Base-by-base conservation (phyloP, 805 yeast species). In the Wickerhamiella sergipiensis region DNA sequence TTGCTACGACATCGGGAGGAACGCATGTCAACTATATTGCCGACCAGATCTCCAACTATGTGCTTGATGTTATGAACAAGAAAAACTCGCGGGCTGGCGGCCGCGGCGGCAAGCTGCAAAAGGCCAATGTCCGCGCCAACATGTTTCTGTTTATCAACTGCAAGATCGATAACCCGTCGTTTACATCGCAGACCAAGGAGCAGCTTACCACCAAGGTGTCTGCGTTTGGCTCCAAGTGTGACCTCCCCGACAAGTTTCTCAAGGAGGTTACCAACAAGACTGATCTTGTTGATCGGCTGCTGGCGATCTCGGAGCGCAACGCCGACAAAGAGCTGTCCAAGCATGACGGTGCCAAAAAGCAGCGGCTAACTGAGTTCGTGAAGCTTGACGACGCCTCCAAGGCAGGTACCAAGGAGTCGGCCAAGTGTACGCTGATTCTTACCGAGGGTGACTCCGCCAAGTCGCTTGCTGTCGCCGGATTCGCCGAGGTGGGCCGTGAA, bases 381-480 rank as follows among this genome's bases (percentile, higher is more conserved):
- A 90, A 90, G 65, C 75, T 92, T 50, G 95, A 85, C 58, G 98
- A 92, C 70, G 98, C 98, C 0, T 88, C 89, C 65, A 85, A 77
- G 63, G 98, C 98, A 0, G 98, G 98, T 54, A 90, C 97, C 0
- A 79, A 74, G 55, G 96, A 89, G 19, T 95, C 97, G 24, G 75
- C 82, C 60, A 85, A 86, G 66, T 89, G 97, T 72, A 90, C 97
- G 1, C 72, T 92, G 60, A 86, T 92, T 61, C 68, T 92, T 52
- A 92, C 98, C 1, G 98, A 92, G 71, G 98, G 98, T 63, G 96
- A 89, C 62, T 92, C 98, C 55, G 98, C 98, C 58, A 73, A 79
- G 71, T 78, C 95, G 2, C 73, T 86, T 54, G 98, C 98, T 1
- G 92, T 86, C 13, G 85, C 94, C 2, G 98, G 98, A 26, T 72